Evolutionary conservation across 1,284 basidiomycete species (phyloP).

Genomic region (Hymenochaete sp.): DNA sequence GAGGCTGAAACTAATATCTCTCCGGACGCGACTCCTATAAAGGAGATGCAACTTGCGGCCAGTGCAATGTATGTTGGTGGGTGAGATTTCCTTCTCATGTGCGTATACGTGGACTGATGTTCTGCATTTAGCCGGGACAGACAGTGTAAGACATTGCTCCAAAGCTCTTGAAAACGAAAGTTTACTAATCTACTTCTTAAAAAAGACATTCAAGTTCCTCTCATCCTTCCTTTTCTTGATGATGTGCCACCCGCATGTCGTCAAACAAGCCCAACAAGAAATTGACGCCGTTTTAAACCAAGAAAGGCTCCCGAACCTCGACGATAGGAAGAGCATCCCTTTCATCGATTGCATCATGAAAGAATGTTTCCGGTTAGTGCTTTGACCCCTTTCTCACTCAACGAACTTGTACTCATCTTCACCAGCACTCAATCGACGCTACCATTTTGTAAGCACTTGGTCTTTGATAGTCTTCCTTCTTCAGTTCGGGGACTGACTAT

Average conservation of each 20-base stretch:
- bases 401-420: no score
- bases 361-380: slow-evolving; percentile 25
- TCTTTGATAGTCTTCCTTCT: no score
- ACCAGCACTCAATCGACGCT: no score
- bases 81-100: no score
- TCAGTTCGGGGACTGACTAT: no score
- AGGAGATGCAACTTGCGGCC: slow-evolving; percentile 10
- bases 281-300: slow-evolving; percentile 24
- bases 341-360: slow-evolving; percentile 26
- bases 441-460: no score
- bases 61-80: slow-evolving; percentile 9
- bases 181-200: no score
- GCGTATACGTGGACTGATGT: no score
- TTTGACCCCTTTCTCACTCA: no score
- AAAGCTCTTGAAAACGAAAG: no score
- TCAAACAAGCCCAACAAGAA: slow-evolving; percentile 22
- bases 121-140: no score
- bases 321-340: slow-evolving; percentile 22
- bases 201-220: slow-evolving; percentile 17
- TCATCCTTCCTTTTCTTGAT: slow-evolving; percentile 25
- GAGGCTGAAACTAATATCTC: slow-evolving; percentile 1
- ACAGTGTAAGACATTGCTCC: no score
- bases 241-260: slow-evolving; percentile 22
- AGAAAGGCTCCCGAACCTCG: slow-evolving; percentile 23
- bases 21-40: slow-evolving; percentile 3